These are phyloP conservation scores for Celoporthe dispersa DNA, from an alignment of 2,329 filamentous ascomycete species.

Conservation along the genomic window DNA sequence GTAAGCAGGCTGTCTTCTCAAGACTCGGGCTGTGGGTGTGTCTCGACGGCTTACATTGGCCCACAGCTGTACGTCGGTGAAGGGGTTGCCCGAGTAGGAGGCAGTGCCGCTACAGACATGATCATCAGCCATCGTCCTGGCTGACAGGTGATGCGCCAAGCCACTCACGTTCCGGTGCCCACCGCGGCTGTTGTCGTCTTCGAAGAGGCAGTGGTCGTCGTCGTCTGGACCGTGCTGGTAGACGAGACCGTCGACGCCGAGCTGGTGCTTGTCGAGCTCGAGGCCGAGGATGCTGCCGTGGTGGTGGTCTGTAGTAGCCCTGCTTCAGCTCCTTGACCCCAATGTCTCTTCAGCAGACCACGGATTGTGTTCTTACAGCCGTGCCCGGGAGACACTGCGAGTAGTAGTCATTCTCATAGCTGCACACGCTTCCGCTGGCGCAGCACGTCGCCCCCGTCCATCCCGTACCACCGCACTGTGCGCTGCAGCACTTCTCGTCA, in stretches of 20 bases:
- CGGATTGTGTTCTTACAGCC: slow-evolving; percentile 12
- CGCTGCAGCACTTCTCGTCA: slow-evolving; percentile 31
- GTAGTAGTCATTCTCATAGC: slow-evolving; percentile 43
- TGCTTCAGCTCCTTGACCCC: neutral
- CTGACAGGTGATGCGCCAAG: neutral
- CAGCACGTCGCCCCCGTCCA: slow-evolving; percentile 53
- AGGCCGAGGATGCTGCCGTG: slow-evolving; percentile 26
- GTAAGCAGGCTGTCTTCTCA: neutral
- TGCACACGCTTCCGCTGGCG: slow-evolving; percentile 44
- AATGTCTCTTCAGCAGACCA: neutral
- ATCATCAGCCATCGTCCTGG: neutral
- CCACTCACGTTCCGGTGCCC: slow-evolving; percentile 2
- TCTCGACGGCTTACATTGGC: slow-evolving; percentile 45
- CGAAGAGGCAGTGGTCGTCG: slow-evolving; percentile 40
- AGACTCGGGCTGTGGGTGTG: neutral
- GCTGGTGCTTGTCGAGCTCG: slow-evolving; percentile 14
- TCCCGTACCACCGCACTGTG: slow-evolving; percentile 51
- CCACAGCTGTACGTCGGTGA: slow-evolving; percentile 54
- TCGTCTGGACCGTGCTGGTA: slow-evolving; percentile 28
- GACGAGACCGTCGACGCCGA: slow-evolving; percentile 29
- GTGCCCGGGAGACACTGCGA: slow-evolving; percentile 41
- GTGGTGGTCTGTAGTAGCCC: slow-evolving; percentile 28
- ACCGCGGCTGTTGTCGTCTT: slow-evolving; percentile 40
- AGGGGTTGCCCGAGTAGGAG: slow-evolving; percentile 58
- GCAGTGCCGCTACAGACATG: slow-evolving; percentile 38